These are phyloP conservation scores for Trichosporon faecale DNA, from an alignment of 1,284 basidiomycete genomes.

Conservation along the genomic window DNA sequence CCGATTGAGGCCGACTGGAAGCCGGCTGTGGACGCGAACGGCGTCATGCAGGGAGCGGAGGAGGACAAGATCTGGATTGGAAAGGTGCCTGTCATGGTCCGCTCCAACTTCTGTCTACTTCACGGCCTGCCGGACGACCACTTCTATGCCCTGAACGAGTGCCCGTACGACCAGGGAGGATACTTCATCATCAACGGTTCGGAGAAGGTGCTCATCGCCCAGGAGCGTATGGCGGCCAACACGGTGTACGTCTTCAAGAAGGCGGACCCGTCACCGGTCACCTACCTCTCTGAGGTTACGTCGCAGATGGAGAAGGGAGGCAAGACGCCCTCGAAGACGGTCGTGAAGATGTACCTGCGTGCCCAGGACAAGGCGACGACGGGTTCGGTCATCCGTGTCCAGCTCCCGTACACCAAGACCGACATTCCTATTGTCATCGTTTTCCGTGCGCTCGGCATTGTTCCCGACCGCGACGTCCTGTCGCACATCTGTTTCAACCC, in stretches of 20 bases:
- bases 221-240: conserved; percentile 99
- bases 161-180: conserved; percentile 93
- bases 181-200: conserved; percentile 99
- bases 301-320: conserved; percentile 98
- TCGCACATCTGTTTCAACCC: conserved; percentile 99
- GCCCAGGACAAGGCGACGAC: conserved; percentile 55
- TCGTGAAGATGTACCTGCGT: conserved; percentile 93
- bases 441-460: conserved; percentile 95
- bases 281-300: conserved; percentile 94
- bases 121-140: conserved; percentile 73
- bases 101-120: conserved; percentile 92
- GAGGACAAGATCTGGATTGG: conserved; percentile 91
- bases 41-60: conserved; percentile 63
- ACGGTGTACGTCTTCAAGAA: conserved; percentile 99
- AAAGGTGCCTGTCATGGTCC: conserved; percentile 98
- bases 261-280: conserved; percentile 92
- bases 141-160: conserved; percentile 89
- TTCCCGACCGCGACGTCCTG: conserved; percentile 95
- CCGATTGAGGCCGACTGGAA: conserved; percentile 78
- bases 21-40: conserved; percentile 59
- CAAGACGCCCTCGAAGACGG: conserved; percentile 97
- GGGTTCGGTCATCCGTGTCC: conserved; percentile 94
- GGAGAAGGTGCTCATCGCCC: conserved; percentile 98
- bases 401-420: conserved; percentile 95
- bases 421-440: conserved; percentile 99